Evolutionary conservation across 345 rosid species (phyloP), one percentile per base, ranked within the genome.

Genomic region (Litchi chinensis): DNA sequence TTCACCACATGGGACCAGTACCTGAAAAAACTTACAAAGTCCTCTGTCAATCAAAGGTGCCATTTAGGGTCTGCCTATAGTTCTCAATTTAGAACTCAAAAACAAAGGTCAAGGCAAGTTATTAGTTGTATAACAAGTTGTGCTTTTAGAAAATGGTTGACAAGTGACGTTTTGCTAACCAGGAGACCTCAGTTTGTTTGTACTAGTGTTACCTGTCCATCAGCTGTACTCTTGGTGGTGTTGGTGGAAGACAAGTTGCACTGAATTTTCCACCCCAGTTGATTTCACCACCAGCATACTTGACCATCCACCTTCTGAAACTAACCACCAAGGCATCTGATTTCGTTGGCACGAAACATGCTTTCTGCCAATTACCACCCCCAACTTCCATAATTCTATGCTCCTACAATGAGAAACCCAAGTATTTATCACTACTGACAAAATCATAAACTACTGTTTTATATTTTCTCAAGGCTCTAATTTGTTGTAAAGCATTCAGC

Each of bases 1-100:
- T 91, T 95, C 87, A 89, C 94, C 44, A 92, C 94, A 82, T 90
- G 97, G 18, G 96, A 85, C 93, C 98, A 77, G 68, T 91, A 93
- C 98, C 92, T 95, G 87, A 8, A 67, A 63, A 52, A 41, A 37
- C 37, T 9, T 68, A 22, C 26, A 40, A 39, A 32, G 37, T 32
- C 37, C 37, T 32, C 37, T 32, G 37, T 32, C 37, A 32, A 32
- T 3, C 37, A 32, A 32, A 32, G 37, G 3, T 32, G 4, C n/a
- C n/a, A n/a, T n/a, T n/a, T n/a, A n/a, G n/a, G n/a, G n/a, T n/a
- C n/a, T n/a, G n/a, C n/a, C n/a, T n/a, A n/a, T n/a, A n/a, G n/a
- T 32, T 32, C 37, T 32, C 37, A 32, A 32, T 32, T 32, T 32
- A 32, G 37, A 32, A 32, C 37, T 32, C 37, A 32, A 32, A 32